Percentiles rank a stretch among this genome's conserved stretches.
phyloP scores from a whole-genome alignment of 371 early-diverging fungal genomes.

The Encephalitozoon intestinalis region DNA sequence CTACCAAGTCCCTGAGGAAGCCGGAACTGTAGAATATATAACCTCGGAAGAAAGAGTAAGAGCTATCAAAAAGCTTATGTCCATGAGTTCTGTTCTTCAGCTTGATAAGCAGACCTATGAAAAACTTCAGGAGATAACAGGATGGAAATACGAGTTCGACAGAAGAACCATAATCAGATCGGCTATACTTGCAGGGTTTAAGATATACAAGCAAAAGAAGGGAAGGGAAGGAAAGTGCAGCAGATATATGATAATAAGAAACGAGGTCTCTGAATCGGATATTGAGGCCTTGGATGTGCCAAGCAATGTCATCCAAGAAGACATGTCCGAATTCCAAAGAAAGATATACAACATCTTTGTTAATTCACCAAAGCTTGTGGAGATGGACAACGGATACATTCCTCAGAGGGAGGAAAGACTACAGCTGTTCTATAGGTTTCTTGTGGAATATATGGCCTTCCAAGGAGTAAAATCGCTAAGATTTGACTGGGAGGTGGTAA shows the following conservation, averaged over 20 bases:
- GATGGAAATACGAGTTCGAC: slow-evolving; percentile 30
- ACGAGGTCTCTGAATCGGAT: slow-evolving; percentile 2
- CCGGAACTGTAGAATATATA: background rate
- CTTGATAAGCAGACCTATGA: slow-evolving; percentile 22
- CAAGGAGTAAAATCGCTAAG: background rate
- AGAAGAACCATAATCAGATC: slow-evolving; percentile 48
- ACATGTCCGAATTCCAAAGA: slow-evolving; percentile 14
- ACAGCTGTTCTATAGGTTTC: background rate
- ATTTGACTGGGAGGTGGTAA: slow-evolving; percentile 15
- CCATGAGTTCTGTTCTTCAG: slow-evolving; percentile 21
- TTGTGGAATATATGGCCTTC: background rate
- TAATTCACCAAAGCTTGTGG: background rate
- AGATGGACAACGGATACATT: slow-evolving; percentile 35
- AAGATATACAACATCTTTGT: slow-evolving; percentile 33
- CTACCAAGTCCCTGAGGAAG: background rate
- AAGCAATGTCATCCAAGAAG: background rate
- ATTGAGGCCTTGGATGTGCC: background rate
- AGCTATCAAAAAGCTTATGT: slow-evolving; percentile 31
- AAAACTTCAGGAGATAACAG: slow-evolving; percentile 28
- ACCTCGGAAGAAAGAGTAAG: slow-evolving; percentile 30
- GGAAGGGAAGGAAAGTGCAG: background rate
- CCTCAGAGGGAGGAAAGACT: background rate
- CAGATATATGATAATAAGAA: slow-evolving; percentile 10
- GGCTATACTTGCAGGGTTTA: slow-evolving; percentile 37
- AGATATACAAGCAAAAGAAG: slow-evolving; percentile 17